A percentile compares a stretch with the other conserved stretches of the same genome.
Conservation (phyloP, 2,329 filamentous ascomycete species). For the Hymenoscyphus repandus region DNA sequence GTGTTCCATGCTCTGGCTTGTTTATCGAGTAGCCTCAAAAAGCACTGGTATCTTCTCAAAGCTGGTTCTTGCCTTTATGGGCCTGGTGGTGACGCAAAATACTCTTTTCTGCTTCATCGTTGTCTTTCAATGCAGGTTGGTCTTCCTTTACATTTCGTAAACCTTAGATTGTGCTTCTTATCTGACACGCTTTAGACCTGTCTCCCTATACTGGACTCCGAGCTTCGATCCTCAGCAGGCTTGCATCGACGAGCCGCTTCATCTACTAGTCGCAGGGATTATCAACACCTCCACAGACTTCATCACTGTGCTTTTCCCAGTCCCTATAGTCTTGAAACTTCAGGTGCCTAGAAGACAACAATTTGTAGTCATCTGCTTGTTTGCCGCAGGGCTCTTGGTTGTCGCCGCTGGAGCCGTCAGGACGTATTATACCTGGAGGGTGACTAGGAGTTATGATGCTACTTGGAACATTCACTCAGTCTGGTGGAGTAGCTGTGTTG, state of each 20-base stretch:
- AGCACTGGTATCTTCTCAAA: slow-evolving; percentile 29
- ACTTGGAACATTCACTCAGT: slow-evolving; percentile 33
- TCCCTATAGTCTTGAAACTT: slow-evolving; percentile 40
- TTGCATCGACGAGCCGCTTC: slow-evolving; percentile 45
- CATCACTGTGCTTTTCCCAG: slow-evolving; percentile 45
- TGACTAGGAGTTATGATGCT: slow-evolving; percentile 28
- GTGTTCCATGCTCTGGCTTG: slow-evolving; percentile 30
- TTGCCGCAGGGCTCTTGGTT: slow-evolving; percentile 43
- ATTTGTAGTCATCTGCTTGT: slow-evolving; percentile 40
- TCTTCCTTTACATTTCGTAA: slow-evolving; percentile 3
- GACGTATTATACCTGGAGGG: slow-evolving; percentile 32
- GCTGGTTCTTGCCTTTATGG: slow-evolving; percentile 27
- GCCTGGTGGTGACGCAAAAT: slow-evolving; percentile 29
- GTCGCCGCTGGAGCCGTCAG: slow-evolving; percentile 34
- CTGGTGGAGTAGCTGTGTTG: slow-evolving; percentile 33
- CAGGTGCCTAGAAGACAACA: slow-evolving; percentile 44
- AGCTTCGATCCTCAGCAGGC: slow-evolving; percentile 27
- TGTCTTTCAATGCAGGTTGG: slow-evolving; percentile 38
- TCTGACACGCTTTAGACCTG: slow-evolving; percentile 29
- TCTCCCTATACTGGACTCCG: slow-evolving; percentile 35
- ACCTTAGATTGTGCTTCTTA: not conserved
- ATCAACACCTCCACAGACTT: slow-evolving; percentile 56
- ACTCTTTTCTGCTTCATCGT: slow-evolving; percentile 31
- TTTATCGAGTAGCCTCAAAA: slow-evolving; percentile 34
- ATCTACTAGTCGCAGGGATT: slow-evolving; percentile 48